phyloP scores from a whole-genome alignment of 257 asterid species.

The Solanum paucissectum region DNA sequence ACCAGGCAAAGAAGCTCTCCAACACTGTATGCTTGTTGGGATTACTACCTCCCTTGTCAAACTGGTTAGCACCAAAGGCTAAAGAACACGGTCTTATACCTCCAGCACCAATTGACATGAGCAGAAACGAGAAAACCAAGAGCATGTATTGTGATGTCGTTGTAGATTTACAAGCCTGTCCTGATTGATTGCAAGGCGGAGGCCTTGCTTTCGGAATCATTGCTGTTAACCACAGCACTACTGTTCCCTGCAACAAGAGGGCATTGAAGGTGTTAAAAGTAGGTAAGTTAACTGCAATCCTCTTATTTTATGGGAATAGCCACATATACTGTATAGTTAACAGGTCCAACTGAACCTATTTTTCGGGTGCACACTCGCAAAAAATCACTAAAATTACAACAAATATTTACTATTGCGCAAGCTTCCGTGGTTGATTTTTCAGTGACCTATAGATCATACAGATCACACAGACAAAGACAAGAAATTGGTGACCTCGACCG shows the following conservation, averaged over 20 bases:
- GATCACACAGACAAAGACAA: no score
- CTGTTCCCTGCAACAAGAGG: constrained; percentile 31
- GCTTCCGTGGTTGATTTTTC: neutral
- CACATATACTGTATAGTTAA: neutral
- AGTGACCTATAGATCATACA: no score
- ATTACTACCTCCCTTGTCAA: constrained; percentile 17
- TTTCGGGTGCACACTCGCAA: neutral
- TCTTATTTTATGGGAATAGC: no score
- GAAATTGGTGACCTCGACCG: no score
- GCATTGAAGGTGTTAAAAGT: neutral
- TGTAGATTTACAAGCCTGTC: constrained; percentile 25
- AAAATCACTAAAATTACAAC: neutral
- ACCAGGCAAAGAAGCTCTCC: constrained; percentile 60
- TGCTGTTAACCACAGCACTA: constrained; percentile 54
- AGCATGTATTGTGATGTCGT: constrained; percentile 23
- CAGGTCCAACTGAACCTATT: neutral
- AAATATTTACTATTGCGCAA: neutral
- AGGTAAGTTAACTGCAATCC: neutral
- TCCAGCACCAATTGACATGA: constrained; percentile 62
- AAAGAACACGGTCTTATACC: constrained; percentile 52
- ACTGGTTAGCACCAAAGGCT: constrained; percentile 70
- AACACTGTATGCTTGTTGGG: constrained; percentile 19
- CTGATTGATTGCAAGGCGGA: constrained; percentile 20
- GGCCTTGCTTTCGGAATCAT: constrained; percentile 43
- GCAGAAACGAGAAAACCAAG: constrained; percentile 31